Conservation (phyloP, 2,329 filamentous ascomycete species). For the Trichophaea hybrida region DNA sequence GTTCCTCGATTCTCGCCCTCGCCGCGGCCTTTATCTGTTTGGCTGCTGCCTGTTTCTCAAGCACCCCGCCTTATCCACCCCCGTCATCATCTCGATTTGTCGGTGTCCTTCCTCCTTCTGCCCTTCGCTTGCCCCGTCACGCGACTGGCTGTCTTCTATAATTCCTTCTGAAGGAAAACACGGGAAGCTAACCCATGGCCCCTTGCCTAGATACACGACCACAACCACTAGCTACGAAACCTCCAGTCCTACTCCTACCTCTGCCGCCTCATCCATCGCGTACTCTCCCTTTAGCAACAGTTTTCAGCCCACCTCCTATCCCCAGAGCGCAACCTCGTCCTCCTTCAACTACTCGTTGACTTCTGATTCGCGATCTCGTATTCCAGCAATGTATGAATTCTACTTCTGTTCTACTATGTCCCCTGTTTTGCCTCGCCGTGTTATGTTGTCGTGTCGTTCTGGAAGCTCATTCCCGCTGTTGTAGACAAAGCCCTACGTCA, state of each 20-base stretch:
- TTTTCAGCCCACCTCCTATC: slow-evolving; percentile 21
- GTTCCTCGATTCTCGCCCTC: too few species aligned
- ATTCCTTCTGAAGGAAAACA: background rate
- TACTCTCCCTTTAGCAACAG: slow-evolving; percentile 18
- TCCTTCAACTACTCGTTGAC: slow-evolving; percentile 18
- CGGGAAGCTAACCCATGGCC: slow-evolving; percentile 12
- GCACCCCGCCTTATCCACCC: background rate
- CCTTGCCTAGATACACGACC: slow-evolving; percentile 17
- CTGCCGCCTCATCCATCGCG: slow-evolving; percentile 19
- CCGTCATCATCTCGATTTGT: slow-evolving; percentile 5
- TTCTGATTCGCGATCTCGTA: slow-evolving; percentile 19
- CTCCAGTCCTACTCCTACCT: slow-evolving; percentile 16
- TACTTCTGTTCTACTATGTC: slow-evolving; percentile 9
- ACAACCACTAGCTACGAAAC: slow-evolving; percentile 22
- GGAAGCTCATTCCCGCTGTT: slow-evolving; percentile 17
- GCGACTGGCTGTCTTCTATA: slow-evolving; percentile 12
- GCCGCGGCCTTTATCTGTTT: background rate
- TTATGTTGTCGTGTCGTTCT: slow-evolving; percentile 3
- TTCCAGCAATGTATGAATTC: slow-evolving; percentile 23
- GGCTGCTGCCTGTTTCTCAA: background rate
- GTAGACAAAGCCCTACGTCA: slow-evolving; percentile 23
- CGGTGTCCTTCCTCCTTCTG: background rate
- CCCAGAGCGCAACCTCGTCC: slow-evolving; percentile 12
- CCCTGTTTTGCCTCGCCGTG: background rate
- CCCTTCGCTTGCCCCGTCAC: slow-evolving; percentile 17